Conservation (phyloP, 495 filamentous ascomycete species). For the Cladorrhinum samala region DNA sequence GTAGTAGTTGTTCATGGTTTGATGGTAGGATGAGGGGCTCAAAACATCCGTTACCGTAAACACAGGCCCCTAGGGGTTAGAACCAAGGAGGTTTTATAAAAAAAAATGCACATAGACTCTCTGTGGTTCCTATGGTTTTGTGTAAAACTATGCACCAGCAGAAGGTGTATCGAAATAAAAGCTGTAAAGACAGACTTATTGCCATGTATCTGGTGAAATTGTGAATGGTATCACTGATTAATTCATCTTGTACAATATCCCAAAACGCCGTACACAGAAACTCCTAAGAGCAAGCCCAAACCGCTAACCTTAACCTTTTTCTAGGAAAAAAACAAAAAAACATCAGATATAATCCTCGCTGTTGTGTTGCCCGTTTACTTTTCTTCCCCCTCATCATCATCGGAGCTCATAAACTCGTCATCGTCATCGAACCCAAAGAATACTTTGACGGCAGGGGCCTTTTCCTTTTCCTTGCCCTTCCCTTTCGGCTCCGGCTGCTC, state of each 20-base stretch:
- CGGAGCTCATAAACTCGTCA: constrained; percentile 79
- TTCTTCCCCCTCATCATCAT: constrained; percentile 55
- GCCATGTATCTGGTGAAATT: neutral
- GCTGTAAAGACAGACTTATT: neutral
- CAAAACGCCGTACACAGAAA: constrained; percentile 2
- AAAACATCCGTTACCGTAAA: constrained; percentile 5
- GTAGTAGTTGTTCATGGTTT: neutral
- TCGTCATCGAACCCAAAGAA: constrained; percentile 90
- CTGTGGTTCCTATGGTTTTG: neutral
- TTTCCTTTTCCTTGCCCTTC: constrained; percentile 38
- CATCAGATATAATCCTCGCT: neutral
- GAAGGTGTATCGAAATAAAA: neutral
- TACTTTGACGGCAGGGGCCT: constrained; percentile 31
- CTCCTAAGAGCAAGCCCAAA: neutral
- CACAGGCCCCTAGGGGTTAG: neutral
- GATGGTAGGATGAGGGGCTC: constrained; percentile 1
- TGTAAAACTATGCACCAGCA: neutral
- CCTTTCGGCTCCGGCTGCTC: constrained; percentile 3
- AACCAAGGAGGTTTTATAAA: neutral
- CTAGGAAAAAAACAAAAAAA: neutral
- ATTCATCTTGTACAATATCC: neutral
- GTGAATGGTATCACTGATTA: neutral
- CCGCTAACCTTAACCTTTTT: neutral
- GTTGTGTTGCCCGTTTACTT: constrained; percentile 12
- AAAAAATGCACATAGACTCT: neutral